Conservation (phyloP, 164 flowering plant species). For the Liquidambar formosana region DNA sequence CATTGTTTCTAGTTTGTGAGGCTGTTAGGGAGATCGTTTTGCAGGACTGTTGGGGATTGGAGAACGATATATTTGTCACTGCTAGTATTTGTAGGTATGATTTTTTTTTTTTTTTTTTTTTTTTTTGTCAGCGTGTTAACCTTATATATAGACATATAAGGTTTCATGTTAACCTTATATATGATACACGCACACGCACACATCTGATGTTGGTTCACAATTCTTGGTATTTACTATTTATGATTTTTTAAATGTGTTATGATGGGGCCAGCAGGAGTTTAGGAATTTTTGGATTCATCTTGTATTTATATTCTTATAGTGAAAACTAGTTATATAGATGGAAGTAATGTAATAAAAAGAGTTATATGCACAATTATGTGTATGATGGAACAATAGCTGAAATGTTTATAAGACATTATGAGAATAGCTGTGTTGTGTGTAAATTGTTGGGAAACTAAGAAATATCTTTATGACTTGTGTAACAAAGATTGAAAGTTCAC, state of each 20-base stretch:
- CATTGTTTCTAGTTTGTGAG: slow-evolving; percentile 67
- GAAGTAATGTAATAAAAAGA: too few species aligned
- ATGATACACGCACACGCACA: too few species aligned
- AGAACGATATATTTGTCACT: slow-evolving; percentile 58
- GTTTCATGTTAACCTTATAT: too few species aligned
- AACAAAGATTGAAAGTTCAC: too few species aligned
- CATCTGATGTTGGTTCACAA: too few species aligned
- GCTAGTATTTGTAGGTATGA: slow-evolving; percentile 71
- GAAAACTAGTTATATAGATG: too few species aligned
- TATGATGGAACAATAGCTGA: neutral
- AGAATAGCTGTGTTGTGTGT: neutral
- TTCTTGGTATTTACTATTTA: neutral
- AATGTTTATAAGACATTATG: neutral
- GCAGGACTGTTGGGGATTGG: slow-evolving; percentile 90
- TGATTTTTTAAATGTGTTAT: neutral
- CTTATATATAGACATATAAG: too few species aligned
- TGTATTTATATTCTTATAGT: neutral
- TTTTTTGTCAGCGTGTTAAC: neutral
- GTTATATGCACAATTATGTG: too few species aligned
- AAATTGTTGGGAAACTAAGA: neutral
- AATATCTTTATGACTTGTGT: neutral
- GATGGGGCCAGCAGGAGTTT: neutral
- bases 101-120: neutral
- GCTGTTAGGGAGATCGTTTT: slow-evolving; percentile 58
- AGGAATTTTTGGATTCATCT: neutral